Evolutionary conservation across 805 yeast species (phyloP).

Genomic region (Kodamaea fukazawae): DNA sequence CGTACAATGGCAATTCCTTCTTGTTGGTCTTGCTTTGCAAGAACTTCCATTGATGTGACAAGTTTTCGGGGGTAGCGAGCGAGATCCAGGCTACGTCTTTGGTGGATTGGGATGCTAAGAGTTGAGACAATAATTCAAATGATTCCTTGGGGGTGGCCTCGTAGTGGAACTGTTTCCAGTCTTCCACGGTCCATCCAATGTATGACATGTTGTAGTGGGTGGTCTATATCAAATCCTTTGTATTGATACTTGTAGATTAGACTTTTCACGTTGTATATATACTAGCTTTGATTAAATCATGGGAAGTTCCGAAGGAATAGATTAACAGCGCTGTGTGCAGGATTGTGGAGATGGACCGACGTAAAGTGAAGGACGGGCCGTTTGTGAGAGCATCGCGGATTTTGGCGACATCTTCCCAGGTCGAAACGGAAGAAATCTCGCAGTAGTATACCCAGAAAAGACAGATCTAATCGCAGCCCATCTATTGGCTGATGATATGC

Average conservation of each 20-base stretch:
- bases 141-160: constrained; percentile 62
- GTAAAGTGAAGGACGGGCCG: constrained; percentile 2
- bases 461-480: no score
- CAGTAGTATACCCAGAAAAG: no score
- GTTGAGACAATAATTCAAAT: constrained; percentile 41
- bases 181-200: constrained; percentile 76
- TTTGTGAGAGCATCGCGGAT: background rate
- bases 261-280: no score
- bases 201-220: constrained; percentile 16
- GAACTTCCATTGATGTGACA: constrained; percentile 74
- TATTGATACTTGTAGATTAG: background rate
- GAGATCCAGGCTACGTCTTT: constrained; percentile 93
- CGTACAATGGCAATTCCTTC: constrained; percentile 65
- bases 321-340: constrained; percentile 4
- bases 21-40: constrained; percentile 62
- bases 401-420: no score
- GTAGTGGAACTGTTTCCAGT: constrained; percentile 73
- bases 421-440: no score
- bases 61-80: constrained; percentile 57
- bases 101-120: constrained; percentile 46
- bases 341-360: constrained; percentile 5
- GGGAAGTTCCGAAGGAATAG: constrained; percentile 8
- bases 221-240: background rate
- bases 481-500: no score
- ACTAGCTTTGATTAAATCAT: background rate